These are phyloP conservation scores for Ceratocystis cacaofunesta DNA, from an alignment of 2,329 filamentous ascomycete genomes.

Conservation along the genomic window DNA sequence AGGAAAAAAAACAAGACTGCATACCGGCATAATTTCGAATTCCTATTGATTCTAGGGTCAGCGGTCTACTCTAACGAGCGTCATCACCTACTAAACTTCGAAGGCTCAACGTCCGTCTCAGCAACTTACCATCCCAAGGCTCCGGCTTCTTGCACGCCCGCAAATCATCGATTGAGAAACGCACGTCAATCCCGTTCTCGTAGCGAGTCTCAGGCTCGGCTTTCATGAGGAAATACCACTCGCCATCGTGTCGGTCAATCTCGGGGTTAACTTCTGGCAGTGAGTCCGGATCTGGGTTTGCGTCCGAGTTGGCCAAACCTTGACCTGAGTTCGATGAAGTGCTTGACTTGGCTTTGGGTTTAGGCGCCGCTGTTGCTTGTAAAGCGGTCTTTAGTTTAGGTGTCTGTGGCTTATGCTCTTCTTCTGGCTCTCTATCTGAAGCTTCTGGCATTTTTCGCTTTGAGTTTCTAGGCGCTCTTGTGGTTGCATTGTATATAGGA, in stretches of 20 bases:
- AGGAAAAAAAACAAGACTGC: neutral
- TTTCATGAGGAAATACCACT: constrained; percentile 66
- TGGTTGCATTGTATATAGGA: neutral
- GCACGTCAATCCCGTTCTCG: constrained; percentile 76
- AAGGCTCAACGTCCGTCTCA: too few relatives aligned
- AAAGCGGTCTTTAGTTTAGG: neutral
- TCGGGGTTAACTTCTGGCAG: constrained; percentile 28
- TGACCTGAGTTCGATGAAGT: neutral
- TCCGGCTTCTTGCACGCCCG: constrained; percentile 58
- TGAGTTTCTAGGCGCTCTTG: neutral
- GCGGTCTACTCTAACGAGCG: neutral
- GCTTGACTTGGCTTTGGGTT: constrained; percentile 5
- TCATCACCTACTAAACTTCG: too few relatives aligned
- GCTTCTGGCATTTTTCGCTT: neutral
- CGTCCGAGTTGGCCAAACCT: constrained; percentile 17
- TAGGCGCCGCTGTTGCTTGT: neutral
- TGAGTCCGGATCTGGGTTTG: constrained; percentile 23
- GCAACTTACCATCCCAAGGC: constrained; percentile 68
- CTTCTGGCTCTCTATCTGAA: neutral
- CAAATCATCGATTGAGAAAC: constrained; percentile 88
- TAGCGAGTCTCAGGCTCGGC: constrained; percentile 76
- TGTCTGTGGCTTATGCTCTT: neutral
- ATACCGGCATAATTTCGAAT: constrained; percentile 36
- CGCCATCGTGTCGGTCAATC: constrained; percentile 27
- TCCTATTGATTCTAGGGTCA: constrained; percentile 23